Evolutionary conservation across 768 basidiomycete genomes (phyloP), one percentile per base, ranked within the genome.

Genomic region (Gymnopilus dilepis): DNA sequence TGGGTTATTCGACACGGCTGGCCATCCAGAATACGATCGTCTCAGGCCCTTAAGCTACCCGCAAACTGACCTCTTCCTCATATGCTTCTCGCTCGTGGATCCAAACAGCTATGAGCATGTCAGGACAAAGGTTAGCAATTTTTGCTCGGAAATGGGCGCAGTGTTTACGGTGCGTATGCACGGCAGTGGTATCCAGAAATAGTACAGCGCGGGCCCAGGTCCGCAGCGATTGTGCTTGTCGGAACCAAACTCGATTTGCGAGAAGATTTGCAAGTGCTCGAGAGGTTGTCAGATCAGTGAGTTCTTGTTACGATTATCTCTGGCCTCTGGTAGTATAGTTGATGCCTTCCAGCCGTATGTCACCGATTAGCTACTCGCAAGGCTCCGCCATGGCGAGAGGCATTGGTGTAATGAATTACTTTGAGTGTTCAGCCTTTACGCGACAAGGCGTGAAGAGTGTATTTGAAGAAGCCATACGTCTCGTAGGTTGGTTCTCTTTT

Each of bases 111-210:
- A 45, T 31, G 59, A 60, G 8, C 6, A 37, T n/a, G 34, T 60
- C 4, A 30, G 59, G 22, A 54, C 59, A 30, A 54, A 47, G 59
- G 59, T 60, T 12, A n/a, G 22, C 26, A 5, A 15, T 15, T 9
- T 19, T n/a, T 38, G 19, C 7, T 38, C 13, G n/a, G n/a, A n/a
- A n/a, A n/a, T n/a, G n/a, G n/a, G 6, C 33, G 8, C 4, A 31
- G 7, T 7, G 28, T 17, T 17, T 7, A 13, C 8, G 17, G 4
- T 17, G 22, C 37, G 38, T 22, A 7, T 30, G 34, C 6, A 40
- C 55, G 26, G 15, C n/a, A 59, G 58, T 59, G 58, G 58, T 50
- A 33, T 5, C 58, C 58, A 8, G 58, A 59, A 26, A 6, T 59
- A 1, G 9, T 28, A 6, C 34, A 42, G 8, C 51, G 53, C 30